Percentiles rank a stretch among this genome's conserved stretches.
Evolutionary conservation across 2,329 filamentous ascomycete genomes (phyloP).

Genomic region (Nectriaceae sp.): DNA sequence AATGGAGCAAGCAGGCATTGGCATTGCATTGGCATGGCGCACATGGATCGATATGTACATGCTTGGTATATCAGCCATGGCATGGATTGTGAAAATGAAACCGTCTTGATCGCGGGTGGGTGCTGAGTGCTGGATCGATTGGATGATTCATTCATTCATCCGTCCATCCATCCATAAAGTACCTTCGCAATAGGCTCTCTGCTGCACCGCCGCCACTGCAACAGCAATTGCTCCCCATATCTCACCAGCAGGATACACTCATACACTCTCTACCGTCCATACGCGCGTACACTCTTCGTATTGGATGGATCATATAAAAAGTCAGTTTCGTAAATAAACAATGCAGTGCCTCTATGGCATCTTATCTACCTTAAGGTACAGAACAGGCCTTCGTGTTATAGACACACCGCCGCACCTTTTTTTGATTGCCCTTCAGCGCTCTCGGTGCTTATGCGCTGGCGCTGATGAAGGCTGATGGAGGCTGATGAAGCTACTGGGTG

Average conservation of each 20-base stretch:
- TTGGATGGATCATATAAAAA: background rate
- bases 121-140: background rate
- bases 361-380: background rate
- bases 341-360: background rate
- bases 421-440: conserved; percentile 10
- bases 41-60: background rate
- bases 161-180: background rate
- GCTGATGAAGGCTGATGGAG: conserved; percentile 9
- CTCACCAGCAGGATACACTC: too few species aligned
- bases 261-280: too few species aligned
- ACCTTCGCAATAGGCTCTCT: background rate
- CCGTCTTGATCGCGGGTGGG: background rate
- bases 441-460: conserved; percentile 18
- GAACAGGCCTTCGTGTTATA: conserved; percentile 3
- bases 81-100: background rate
- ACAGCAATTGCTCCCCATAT: too few species aligned
- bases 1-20: background rate
- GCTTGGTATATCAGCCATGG: background rate
- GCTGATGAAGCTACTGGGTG: conserved; percentile 15
- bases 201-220: too few species aligned
- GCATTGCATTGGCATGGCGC: background rate
- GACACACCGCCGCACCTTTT: conserved; percentile 8
- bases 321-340: background rate
- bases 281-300: too few species aligned
- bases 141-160: background rate